Percentiles rank a stretch among this genome's conserved stretches.
Conservation (phyloP, 345 rosid genomes). For the Sonneratia caseolaris region DNA sequence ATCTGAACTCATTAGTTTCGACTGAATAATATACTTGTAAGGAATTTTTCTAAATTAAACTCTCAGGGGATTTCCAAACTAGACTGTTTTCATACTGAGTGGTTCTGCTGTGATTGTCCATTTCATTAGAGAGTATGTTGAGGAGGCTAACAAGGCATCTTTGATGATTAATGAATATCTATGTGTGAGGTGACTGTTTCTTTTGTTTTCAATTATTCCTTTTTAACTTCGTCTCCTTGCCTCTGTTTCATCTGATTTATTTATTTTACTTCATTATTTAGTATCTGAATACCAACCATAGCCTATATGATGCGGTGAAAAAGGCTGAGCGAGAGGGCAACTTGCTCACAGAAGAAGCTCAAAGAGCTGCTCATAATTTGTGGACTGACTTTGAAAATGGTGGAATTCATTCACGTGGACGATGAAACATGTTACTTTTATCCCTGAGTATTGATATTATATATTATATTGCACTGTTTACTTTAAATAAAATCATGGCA, state of each 20-base stretch:
- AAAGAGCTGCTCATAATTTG: slow-evolving; percentile 65
- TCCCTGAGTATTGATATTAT: background rate
- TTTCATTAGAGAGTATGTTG: slow-evolving; percentile 60
- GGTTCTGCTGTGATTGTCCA: background rate
- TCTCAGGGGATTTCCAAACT: background rate
- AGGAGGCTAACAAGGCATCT: slow-evolving; percentile 81
- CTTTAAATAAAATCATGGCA: slow-evolving; percentile 8
- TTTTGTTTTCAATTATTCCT: slow-evolving; percentile 10
- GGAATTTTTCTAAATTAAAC: background rate
- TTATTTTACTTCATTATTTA: slow-evolving; percentile 19
- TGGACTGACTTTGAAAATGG: slow-evolving; percentile 83
- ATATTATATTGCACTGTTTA: background rate
- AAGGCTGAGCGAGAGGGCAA: slow-evolving; percentile 64
- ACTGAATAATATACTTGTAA: background rate
- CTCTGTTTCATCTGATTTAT: slow-evolving; percentile 1
- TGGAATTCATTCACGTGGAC: slow-evolving; percentile 76
- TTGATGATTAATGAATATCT: slow-evolving; percentile 81
- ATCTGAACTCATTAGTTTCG: slow-evolving; percentile 61
- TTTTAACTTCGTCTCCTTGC: background rate
- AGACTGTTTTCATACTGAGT: background rate
- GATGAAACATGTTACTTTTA: slow-evolving; percentile 18
- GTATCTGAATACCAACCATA: slow-evolving; percentile 76
- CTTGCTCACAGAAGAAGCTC: slow-evolving; percentile 67
- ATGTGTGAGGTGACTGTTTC: slow-evolving; percentile 94
- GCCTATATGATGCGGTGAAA: slow-evolving; percentile 70